Percentiles rank a stretch among this genome's conserved stretches.
Evolutionary conservation across 2,329 filamentous ascomycete species (phyloP).

Genomic region (Calonectria naviculata): DNA sequence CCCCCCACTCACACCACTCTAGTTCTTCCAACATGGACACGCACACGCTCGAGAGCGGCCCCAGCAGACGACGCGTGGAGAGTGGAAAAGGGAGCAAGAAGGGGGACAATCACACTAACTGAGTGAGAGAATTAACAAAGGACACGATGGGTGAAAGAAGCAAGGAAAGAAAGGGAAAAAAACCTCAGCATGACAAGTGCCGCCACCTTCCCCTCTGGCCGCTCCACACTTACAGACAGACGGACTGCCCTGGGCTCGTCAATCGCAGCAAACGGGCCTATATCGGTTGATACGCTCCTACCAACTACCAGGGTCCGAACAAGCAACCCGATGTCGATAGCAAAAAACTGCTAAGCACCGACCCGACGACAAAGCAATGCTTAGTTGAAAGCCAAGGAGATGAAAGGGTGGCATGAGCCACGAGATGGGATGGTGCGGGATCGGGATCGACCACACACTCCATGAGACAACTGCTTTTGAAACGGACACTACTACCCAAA

Average conservation of each 20-base stretch:
- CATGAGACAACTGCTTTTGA: constrained; percentile 7
- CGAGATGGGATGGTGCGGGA: constrained; percentile 2
- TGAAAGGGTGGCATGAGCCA: neutral
- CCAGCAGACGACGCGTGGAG: neutral
- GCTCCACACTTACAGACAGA: neutral
- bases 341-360: neutral
- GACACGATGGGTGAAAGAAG: too few relatives aligned
- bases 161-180: neutral
- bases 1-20: constrained; percentile 5
- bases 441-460: neutral
- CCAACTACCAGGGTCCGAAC: neutral
- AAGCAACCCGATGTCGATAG: neutral
- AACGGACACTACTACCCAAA: constrained; percentile 13
- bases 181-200: neutral
- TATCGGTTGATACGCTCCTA: neutral
- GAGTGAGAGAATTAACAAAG: constrained; percentile 1
- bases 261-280: neutral
- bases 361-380: neutral
- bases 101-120: neutral
- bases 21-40: neutral
- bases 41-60: neutral
- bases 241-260: neutral
- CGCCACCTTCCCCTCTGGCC: neutral
- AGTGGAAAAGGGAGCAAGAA: neutral
- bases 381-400: neutral